Evolutionary conservation across 164 flowering plant species (phyloP), one percentile per base, ranked within the genome.

Genomic region (Brasenia schreberi): DNA sequence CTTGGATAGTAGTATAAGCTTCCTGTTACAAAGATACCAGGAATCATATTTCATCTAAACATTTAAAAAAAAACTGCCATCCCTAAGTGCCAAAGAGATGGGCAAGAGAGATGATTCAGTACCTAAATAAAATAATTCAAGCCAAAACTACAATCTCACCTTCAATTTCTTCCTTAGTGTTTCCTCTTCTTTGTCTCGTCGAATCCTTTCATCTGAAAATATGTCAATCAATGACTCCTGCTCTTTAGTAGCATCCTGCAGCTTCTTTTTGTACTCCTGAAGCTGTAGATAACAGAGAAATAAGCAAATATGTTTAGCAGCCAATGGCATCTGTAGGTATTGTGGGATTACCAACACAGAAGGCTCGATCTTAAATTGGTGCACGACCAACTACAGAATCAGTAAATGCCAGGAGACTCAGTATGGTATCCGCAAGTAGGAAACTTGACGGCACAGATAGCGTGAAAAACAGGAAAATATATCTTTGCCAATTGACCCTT

Each of bases 201-300:
- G 81, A 17, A 75, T 81, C 69, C 92, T 86, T 74, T 91, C 96
- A 59, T 85, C 95, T 4, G 88, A 67, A 69, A 88, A 83, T 42
- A 88, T 79, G 63, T 85, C 90, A 14, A 88, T 80, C 9, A 90
- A 65, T 64, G 76, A 84, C 53, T 84, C 93, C 64, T 90, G 96
- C 67, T 92, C 97, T 79, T 76, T 87, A 71, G 66, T 84, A 70
- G 89, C 56, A 44, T 77, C 87, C 66, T 83, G 85, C 19, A 83
- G 67, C 72, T 85, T 87, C 49, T 59, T 64, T 33, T 72, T 69
- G 7, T 77, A 71, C 45, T 74, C 85, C 42, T 75, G 42, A 39
- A 86, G 75, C 98, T 93, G 81, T 64, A 64, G 18, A 67, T 0
- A 39, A 63, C 6, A 12, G 43, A 63, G 11, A 9, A 39, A 63